Base-by-base conservation (phyloP, 768 basidiomycete genomes). In the Auricularia sp. region DNA sequence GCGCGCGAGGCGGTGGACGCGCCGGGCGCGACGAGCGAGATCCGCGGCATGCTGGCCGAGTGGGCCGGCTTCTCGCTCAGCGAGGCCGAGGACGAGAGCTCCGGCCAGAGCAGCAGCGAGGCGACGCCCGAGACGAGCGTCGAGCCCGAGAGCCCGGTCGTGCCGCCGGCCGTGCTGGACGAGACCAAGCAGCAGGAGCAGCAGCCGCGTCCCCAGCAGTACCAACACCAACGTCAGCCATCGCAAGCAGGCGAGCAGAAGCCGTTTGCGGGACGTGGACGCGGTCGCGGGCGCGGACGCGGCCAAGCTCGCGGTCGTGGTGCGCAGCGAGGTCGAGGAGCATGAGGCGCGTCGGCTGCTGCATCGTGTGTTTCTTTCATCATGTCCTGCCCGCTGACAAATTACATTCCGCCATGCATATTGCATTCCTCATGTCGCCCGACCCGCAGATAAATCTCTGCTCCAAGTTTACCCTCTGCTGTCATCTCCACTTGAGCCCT, bases 1-100 rank as follows among this genome's bases (percentile, higher is more conserved):
- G 45, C 66, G 68, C 58, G 71, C 68, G 66, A 70, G 66, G 66
- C 35, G 10, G 33, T 16, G 8, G 39, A 33, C 14, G 34, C 42
- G 44, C 44, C 10, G 51, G 33, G 24, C 67, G 63, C 51, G 66
- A 56, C 63, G 24, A 51, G 16, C 42, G 84, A 86, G 66, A 79
- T 87, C 64, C 71, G 80, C 63, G 80, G 81, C 65, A 75, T 88
- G 13, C 70, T 89, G 63, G 78, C 78, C 73, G 78, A 73, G 45
- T 82, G 75, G 66, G 84, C 84, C 16, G 78, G 77, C 18, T 81
- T 83, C 70, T 79, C 37, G 76, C 77, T 16, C 72, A 74, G 39
- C 69, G 67, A 44, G 69, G 64, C 3, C 16, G 54, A 42, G 36
- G 69, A 65, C 34, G 63, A 67, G 54, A 62, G 39, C 29, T 29